These are phyloP conservation scores for Eucalyptus leucophloia DNA, from an alignment of 345 rosid genomes.

Conservation along the genomic window DNA sequence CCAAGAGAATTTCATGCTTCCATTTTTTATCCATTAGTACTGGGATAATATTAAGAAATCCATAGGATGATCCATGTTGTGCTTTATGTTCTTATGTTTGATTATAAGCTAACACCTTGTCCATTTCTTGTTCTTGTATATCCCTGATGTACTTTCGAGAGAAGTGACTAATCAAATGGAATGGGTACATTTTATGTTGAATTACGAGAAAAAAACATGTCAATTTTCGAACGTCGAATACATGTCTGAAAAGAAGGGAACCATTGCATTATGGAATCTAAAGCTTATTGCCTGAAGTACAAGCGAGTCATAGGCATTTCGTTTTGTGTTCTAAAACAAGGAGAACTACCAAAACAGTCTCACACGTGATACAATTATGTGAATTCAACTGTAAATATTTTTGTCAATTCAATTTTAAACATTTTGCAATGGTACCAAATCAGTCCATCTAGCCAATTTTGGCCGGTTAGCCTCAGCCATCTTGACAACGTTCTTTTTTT, in stretches of 20 bases:
- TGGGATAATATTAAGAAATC: not conserved
- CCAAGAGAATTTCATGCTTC: not conserved
- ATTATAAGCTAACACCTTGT: not conserved
- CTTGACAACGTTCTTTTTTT: accelerated
- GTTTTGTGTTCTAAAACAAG: not conserved
- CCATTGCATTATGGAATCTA: not conserved
- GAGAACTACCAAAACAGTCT: not conserved
- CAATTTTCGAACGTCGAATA: not conserved
- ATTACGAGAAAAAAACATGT: not conserved
- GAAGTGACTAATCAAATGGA: not conserved
- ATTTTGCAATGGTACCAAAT: accelerated
- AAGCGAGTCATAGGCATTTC: not conserved
- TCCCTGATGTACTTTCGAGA: not conserved
- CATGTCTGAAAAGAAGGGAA: not conserved
- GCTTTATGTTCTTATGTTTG: not conserved
- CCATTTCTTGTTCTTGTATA: not conserved
- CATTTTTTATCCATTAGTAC: not conserved
- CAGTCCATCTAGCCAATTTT: accelerated
- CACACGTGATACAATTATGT: too few species aligned
- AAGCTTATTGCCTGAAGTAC: not conserved
- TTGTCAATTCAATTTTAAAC: too few species aligned
- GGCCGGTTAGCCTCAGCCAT: accelerated
- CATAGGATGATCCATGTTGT: not conserved
- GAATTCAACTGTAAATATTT: too few species aligned
- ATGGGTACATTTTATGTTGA: not conserved